Conservation (phyloP, 2,329 filamentous ascomycete species). For the Aspergillus viridinutans region DNA sequence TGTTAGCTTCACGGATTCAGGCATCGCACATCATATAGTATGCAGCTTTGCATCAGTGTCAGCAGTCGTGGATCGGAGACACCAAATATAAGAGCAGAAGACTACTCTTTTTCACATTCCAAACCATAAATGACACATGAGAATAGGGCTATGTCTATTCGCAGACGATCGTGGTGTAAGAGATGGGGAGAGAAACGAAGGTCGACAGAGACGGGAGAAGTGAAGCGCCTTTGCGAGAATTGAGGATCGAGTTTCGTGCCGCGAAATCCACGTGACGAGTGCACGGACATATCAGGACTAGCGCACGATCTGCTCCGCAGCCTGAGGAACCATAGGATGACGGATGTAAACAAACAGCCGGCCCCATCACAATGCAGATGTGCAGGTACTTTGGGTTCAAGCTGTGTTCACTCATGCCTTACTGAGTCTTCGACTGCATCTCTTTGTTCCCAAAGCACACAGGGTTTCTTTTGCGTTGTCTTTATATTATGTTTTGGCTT, state of each 20-base stretch:
- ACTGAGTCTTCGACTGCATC: background rate
- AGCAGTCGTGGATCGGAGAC: background rate
- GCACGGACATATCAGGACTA: constrained; percentile 19
- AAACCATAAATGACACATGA: background rate
- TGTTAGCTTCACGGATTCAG: constrained; percentile 7
- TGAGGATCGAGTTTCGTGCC: constrained; percentile 16
- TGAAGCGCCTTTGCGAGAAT: background rate
- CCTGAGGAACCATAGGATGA: constrained; percentile 24
- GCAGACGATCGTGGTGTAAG: background rate
- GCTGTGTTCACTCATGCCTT: background rate
- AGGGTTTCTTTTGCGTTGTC: background rate
- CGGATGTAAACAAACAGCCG: constrained; percentile 39
- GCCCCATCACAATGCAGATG: background rate
- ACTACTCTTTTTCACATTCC: background rate
- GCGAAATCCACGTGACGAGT: constrained; percentile 21
- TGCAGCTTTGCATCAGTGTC: background rate
- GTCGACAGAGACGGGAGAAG: background rate
- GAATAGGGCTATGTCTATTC: background rate
- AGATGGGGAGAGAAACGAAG: background rate
- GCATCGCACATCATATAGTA: constrained; percentile 18
- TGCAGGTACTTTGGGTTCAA: background rate
- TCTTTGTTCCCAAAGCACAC: background rate
- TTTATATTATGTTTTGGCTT: background rate
- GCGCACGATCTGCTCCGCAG: constrained; percentile 23
- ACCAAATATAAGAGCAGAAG: background rate